Base-by-base conservation (phyloP, 768 basidiomycete species). In the Auricularia auricula-judae region DNA sequence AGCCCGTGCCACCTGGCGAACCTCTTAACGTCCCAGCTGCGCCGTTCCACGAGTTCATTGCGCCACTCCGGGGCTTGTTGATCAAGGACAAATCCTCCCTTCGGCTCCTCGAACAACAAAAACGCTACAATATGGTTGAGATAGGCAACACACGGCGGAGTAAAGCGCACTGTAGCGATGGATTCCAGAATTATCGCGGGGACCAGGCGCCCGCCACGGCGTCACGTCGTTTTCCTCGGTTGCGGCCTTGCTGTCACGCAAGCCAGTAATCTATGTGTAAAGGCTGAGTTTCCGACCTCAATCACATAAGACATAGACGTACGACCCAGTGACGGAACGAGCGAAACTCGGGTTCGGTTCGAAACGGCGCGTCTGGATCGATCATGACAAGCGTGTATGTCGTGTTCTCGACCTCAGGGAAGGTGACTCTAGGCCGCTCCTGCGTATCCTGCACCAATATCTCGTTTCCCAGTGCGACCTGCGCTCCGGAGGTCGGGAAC, bases 241-340 rank as follows among this genome's bases (percentile, higher is more conserved):
- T 54, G 29, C 56, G 18, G 33, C 56, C 29, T 59, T 59, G 56
- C 23, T 33, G 21, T 4, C 56, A 4, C 11, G 5, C 11, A 14
- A 59, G 29, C 56, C 21, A 5, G 21, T 34, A 59, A 59, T 23
- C 34, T 14, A 10, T 2, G 8, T 21, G 3, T 7, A 14, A 7
- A 10, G 12, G 23, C 23, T 11, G 18, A 29, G 29, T 23, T 4
- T 35, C 18, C 5, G 8, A 8, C 14, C 34, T 33, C 29, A 29
- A 3, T 59, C 23, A 8, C 8, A 33, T 7, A 29, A 59, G 10
- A 59, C 4, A 4, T 33, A 29, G 8, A 59, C 66, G 53, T 33
- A 84, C 82, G 42, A 85, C 72, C 83, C 83, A 84, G 64, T 85
- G 84, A 56, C 83, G 76, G 76, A 81, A 85, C 66, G 84, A 70